Evolutionary conservation across 805 yeast species (phyloP).

Genomic region (Wickerhamomyces kurtzmanii): DNA sequence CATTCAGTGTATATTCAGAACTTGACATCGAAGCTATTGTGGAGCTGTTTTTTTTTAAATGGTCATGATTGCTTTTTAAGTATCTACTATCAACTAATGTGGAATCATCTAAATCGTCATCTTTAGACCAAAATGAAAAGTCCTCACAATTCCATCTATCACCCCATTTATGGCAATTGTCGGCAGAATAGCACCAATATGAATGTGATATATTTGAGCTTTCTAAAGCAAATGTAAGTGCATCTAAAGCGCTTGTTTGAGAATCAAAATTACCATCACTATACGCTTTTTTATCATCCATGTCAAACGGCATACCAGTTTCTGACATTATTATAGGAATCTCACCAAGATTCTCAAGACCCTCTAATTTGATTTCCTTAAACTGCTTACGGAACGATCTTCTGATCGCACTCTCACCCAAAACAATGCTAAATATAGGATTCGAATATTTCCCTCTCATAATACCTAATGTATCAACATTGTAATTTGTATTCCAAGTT

Average conservation of each 20-base stretch:
- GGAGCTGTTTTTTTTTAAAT: no score
- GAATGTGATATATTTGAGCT: slow-evolving; percentile 63
- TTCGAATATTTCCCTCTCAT: slow-evolving; percentile 67
- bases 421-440: slow-evolving; percentile 65
- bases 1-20: neutral
- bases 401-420: slow-evolving; percentile 76
- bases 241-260: slow-evolving; percentile 81
- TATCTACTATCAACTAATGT: no score
- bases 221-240: slow-evolving; percentile 71
- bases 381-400: slow-evolving; percentile 65
- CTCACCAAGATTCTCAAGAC: slow-evolving; percentile 48
- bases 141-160: slow-evolving; percentile 94
- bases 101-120: slow-evolving; percentile 30
- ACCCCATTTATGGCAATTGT: slow-evolving; percentile 76
- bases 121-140: slow-evolving; percentile 75
- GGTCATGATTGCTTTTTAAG: no score
- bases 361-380: slow-evolving; percentile 55
- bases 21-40: no score
- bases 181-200: slow-evolving; percentile 75
- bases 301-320: slow-evolving; percentile 96
- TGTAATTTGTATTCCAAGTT: slow-evolving; percentile 74
- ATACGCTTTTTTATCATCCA: slow-evolving; percentile 76
- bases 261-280: slow-evolving; percentile 53
- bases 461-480: slow-evolving; percentile 85
- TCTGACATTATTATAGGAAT: slow-evolving; percentile 81